Conservation (phyloP, 116 monocot species). For the Trichopus zeylanicus region DNA sequence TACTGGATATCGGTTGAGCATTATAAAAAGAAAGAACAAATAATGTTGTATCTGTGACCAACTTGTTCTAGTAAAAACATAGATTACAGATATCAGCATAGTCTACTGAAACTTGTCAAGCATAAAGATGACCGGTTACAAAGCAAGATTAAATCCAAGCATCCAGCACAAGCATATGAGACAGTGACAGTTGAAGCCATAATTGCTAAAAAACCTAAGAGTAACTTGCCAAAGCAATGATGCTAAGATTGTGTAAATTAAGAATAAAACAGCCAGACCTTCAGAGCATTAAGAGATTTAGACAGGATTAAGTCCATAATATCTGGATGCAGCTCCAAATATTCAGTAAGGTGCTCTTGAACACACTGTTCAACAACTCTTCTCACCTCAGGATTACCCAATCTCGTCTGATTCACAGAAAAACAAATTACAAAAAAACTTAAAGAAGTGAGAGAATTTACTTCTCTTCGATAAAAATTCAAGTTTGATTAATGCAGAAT, state of each 20-base stretch:
- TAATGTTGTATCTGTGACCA: not conserved
- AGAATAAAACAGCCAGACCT: conserved; percentile 31
- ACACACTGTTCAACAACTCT: conserved; percentile 89
- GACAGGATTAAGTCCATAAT: conserved; percentile 68
- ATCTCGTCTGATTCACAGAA: conserved; percentile 54
- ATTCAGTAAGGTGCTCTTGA: conserved; percentile 85
- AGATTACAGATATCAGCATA: no score
- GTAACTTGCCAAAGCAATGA: not conserved
- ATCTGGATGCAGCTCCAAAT: conserved; percentile 90
- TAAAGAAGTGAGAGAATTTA: not conserved
- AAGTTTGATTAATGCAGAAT: not conserved
- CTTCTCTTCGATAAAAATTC: not conserved
- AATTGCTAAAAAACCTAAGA: not conserved
- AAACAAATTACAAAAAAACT: conserved; percentile 1
- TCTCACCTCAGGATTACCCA: conserved; percentile 96
- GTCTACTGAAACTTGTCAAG: no score
- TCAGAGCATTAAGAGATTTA: conserved; percentile 91
- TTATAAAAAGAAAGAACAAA: not conserved
- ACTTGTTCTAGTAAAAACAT: not conserved
- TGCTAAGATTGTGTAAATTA: not conserved
- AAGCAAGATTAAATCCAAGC: no score
- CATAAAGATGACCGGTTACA: no score
- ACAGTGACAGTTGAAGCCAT: no score
- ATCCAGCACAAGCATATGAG: no score
- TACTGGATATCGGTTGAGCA: no score